Conservation (phyloP, 768 basidiomycete genomes). For the Boletus edulis region DNA sequence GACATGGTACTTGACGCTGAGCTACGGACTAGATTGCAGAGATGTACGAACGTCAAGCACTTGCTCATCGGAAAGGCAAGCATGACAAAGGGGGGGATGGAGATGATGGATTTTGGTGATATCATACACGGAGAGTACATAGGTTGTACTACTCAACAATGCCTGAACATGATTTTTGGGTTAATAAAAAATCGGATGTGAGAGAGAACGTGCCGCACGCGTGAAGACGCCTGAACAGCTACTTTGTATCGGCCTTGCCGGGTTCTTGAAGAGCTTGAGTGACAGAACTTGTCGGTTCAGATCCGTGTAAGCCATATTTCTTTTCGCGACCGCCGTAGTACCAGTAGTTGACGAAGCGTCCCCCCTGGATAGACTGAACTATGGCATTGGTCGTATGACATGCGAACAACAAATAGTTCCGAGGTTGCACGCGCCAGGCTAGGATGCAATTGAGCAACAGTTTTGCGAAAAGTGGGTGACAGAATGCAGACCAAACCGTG, state of each 20-base stretch:
- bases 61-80: conserved; percentile 75
- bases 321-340: conserved; percentile 83
- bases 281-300: conserved; percentile 40
- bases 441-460: conserved; percentile 4
- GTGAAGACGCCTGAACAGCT: background rate
- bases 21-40: conserved; percentile 67
- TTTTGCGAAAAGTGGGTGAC: background rate
- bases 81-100: conserved; percentile 57
- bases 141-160: conserved; percentile 14
- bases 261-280: conserved; percentile 48
- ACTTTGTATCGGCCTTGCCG: conserved; percentile 32
- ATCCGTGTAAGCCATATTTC: conserved; percentile 43
- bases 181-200: background rate
- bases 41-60: conserved; percentile 88
- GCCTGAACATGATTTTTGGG: conserved; percentile 3
- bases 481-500: conserved; percentile 74
- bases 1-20: conserved; percentile 1
- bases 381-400: conserved; percentile 92
- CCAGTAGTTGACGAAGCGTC: conserved; percentile 90
- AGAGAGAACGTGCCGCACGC: conserved; percentile 1
- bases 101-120: conserved; percentile 81
- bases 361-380: conserved; percentile 81
- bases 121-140: conserved; percentile 10
- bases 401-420: conserved; percentile 93
- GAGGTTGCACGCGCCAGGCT: conserved; percentile 96